Base-by-base conservation (phyloP, 2,329 filamentous ascomycete genomes). In the Alternaria rosae region DNA sequence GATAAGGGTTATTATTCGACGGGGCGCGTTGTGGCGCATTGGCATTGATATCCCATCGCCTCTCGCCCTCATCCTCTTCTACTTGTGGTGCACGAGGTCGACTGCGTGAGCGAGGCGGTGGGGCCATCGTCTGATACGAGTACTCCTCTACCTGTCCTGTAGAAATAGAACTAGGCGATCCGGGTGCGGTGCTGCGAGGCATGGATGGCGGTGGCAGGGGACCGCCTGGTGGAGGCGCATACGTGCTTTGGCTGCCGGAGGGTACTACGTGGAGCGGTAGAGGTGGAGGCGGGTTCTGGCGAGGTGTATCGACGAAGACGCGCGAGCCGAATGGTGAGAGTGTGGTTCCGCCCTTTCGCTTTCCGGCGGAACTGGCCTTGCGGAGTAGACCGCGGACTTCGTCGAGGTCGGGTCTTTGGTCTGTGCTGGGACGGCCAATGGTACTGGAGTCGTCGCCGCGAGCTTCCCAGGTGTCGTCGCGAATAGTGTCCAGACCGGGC, bases 381-480 rank as follows among this genome's bases (percentile, higher is more conserved):
- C 78, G 78, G 2, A 85, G 71, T 12, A 84, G 62, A 25, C 81
- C 79, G 20, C 80, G 78, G 12, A 85, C 78, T 56, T 85, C 82
- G n/a, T 84, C 81, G 21, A 82, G 63, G 48, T 83, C 81, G 12
- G 81, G 78, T 38, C 79, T 77, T 21, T 62, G 68, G 55, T 83
- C 82, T 54, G 76, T 78, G 62, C 78, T 83, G 10, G 79, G 76
- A 28, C 82, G 80, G 53, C 77, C 76, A 23, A 78, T 66, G 20
- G 76, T 78, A 54, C 73, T 77, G 43, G 69, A 66, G 53, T 79
- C 78, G 57, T 82, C 79, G 43, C 77, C 79, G 47, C 77, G 76
- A 21, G 75, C 70, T n/a, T 76, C 75, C 80, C 80, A 84, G 4
- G 80, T 79, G 17, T 82, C 80, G 32, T 84, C 82, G n/a, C 82